These are phyloP conservation scores for Fusarium bulbicola DNA, from an alignment of 2,329 filamentous ascomycete species.

Conservation along the genomic window DNA sequence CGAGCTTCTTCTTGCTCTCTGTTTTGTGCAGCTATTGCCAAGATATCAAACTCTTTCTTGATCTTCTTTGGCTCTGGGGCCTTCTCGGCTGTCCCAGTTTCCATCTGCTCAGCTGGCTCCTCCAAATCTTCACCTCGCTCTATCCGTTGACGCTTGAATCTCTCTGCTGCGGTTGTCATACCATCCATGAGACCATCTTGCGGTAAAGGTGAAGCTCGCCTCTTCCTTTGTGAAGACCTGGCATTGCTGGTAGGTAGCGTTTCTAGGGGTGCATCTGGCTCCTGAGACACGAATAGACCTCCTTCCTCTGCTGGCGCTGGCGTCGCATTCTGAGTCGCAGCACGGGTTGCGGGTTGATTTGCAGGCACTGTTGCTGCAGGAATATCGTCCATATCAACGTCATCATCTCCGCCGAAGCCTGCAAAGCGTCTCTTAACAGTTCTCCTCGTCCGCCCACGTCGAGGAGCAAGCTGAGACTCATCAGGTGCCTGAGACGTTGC, in stretches of 20 bases:
- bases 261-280: slow-evolving; percentile 40
- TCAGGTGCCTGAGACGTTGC: slow-evolving; percentile 25
- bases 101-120: slow-evolving; percentile 41
- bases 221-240: slow-evolving; percentile 54
- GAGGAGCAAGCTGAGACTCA: slow-evolving; percentile 37
- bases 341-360: background rate
- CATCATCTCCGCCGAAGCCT: slow-evolving; percentile 68
- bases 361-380: slow-evolving; percentile 7
- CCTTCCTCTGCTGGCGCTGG: slow-evolving; percentile 44
- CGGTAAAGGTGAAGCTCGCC: slow-evolving; percentile 53
- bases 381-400: slow-evolving; percentile 48
- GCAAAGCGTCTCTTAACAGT: slow-evolving; percentile 70
- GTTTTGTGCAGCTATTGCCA: slow-evolving; percentile 70
- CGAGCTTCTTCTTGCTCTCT: slow-evolving; percentile 74
- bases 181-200: slow-evolving; percentile 71
- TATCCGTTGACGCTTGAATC: slow-evolving; percentile 80
- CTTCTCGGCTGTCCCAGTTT: slow-evolving; percentile 26
- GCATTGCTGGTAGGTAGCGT: slow-evolving; percentile 32
- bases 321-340: background rate
- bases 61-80: slow-evolving; percentile 50
- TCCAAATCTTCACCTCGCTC: slow-evolving; percentile 63
- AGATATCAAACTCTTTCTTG: slow-evolving; percentile 73
- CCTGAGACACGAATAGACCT: slow-evolving; percentile 67
- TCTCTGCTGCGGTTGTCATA: slow-evolving; percentile 79
- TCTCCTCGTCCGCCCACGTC: slow-evolving; percentile 46